Evolutionary conservation across 164 flowering plant genomes (phyloP), one percentile per base, ranked within the genome.

Genomic region (Paratinospora sagittata): DNA sequence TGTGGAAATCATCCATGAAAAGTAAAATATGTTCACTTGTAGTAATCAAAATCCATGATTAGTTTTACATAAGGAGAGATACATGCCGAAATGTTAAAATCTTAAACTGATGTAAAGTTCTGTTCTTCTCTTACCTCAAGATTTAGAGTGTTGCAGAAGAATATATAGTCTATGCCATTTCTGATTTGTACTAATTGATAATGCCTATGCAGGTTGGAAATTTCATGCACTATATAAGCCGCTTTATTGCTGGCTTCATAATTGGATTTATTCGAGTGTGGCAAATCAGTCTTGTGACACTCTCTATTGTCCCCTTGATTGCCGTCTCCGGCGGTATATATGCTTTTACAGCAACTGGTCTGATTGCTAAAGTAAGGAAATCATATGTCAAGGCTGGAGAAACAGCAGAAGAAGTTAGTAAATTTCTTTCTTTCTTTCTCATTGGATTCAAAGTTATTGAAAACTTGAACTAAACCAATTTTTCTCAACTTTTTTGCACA

Each of bases 301-400:
- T 96, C 7, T 86, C 99, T 0, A 90, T 96, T n/a, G 95, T 96
- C 0, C 98, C 99, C 17, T 73, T 91, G 67, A 96, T 96, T 33
- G 98, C 98, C 14, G 65, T 90, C 12, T 94, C 95, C n/a, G 99
- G 97, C 27, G 99, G 97, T 17, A 36, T 90, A n/a, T 90, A 96
- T 69, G 99, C 96, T 14, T 92, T 77, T 69, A 78, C 93, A 0
- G 89, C 90, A 7, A 86, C 79, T 6, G 97, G 98, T 23, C 90
- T 92, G 27, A 81, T 90, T 72, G 95, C 95, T 23, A 76, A 87
- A 60, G 89, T 90, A 11, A 81, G 98, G 65, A 90, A 93, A 82
- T 86, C 99, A 24, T 96, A 92, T 37, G 85, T 88, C 65, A 85
- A 87, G 76, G 99, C 99, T 16, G 98, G 98, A 16, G 94, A 86